Evolutionary conservation across 2,329 filamentous ascomycete genomes (phyloP).

Genomic region (Cryphonectria japonica): DNA sequence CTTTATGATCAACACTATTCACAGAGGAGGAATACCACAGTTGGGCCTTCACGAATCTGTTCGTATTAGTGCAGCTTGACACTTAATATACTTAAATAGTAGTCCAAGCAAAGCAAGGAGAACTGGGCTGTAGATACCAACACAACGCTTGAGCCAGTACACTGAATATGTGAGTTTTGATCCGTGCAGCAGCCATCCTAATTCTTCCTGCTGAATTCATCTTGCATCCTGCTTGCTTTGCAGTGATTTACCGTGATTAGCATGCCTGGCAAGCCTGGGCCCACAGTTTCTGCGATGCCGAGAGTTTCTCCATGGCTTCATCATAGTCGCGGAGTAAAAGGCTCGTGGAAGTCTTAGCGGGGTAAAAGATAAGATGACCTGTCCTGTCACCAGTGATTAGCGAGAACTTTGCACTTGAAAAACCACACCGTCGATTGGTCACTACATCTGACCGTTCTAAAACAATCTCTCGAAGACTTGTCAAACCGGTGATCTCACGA

Average conservation of each 20-base stretch:
- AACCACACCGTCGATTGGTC: neutral
- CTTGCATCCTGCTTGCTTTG: neutral
- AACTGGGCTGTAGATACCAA: no score
- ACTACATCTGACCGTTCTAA: neutral
- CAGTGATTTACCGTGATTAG: neutral
- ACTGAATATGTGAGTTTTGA: no score
- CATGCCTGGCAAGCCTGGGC: neutral
- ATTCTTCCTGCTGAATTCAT: no score
- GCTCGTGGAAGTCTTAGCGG: neutral
- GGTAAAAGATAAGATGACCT: neutral
- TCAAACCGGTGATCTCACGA: neutral
- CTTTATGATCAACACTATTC: no score
- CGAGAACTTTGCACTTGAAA: neutral
- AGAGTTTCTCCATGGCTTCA: conserved; percentile 26
- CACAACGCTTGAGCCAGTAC: no score
- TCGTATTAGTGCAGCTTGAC: no score
- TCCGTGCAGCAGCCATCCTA: no score
- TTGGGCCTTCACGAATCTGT: no score
- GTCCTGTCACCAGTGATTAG: neutral
- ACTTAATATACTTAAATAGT: no score
- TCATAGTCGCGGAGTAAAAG: neutral
- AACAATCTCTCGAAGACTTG: neutral
- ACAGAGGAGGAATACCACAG: no score
- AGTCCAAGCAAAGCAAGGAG: no score
- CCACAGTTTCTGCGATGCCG: conserved; percentile 23